Conservation (phyloP, 2,329 filamentous ascomycete genomes). For the Alternaria metachromatica region DNA sequence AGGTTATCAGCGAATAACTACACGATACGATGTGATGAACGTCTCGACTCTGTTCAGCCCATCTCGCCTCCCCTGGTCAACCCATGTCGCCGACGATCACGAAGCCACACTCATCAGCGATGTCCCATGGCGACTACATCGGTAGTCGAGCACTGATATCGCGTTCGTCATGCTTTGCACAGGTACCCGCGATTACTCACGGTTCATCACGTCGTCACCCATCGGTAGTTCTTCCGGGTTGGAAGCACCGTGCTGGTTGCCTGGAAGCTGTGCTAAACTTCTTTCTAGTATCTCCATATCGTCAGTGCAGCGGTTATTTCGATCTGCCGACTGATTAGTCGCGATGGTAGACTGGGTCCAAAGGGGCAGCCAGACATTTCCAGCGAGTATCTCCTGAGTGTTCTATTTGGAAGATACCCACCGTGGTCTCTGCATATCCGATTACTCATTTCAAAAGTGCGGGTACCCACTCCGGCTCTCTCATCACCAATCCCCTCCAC, state of each 20-base stretch:
- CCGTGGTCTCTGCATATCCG: fast-evolving
- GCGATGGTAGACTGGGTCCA: background rate
- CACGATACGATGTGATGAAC: background rate
- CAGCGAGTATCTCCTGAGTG: background rate
- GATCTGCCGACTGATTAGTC: background rate
- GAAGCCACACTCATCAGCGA: conserved; percentile 1
- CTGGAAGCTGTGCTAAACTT: background rate
- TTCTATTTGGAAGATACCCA: background rate
- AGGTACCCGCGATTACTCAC: background rate
- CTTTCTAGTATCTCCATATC: background rate
- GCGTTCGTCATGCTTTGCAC: background rate
- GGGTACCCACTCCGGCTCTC: background rate
- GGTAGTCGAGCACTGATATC: background rate
- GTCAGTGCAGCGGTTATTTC: background rate
- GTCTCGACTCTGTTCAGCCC: background rate
- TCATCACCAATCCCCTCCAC: background rate
- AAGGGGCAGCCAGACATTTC: background rate
- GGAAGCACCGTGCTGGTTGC: background rate
- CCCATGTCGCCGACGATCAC: background rate
- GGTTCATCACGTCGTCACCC: background rate
- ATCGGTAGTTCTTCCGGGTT: background rate
- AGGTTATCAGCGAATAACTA: background rate
- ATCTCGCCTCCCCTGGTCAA: background rate
- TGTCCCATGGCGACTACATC: background rate
- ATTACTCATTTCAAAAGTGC: background rate